A percentile compares a stretch with the other conserved stretches of the same genome.
Conservation (phyloP, 495 filamentous ascomycete genomes). For the Aspergillus biplanus region DNA sequence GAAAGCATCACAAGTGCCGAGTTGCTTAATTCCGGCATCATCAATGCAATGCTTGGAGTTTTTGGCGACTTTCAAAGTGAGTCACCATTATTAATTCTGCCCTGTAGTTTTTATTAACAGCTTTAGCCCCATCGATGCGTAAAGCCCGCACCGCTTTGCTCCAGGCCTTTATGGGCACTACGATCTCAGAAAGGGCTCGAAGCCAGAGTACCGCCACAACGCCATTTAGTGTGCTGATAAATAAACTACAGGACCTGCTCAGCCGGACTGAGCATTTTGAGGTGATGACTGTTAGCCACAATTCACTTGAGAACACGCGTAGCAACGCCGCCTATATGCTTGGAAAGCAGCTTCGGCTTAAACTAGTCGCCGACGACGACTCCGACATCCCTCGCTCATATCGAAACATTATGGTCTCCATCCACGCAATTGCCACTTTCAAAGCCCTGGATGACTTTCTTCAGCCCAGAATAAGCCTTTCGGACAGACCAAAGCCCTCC, state of each 20-base stretch:
- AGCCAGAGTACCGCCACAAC: slow-evolving; percentile 70
- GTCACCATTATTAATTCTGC: slow-evolving; percentile 14
- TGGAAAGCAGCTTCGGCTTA: slow-evolving; percentile 90
- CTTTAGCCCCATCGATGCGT: slow-evolving; percentile 34
- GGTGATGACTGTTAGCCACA: slow-evolving; percentile 92
- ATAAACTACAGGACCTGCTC: slow-evolving; percentile 93
- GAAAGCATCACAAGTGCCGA: slow-evolving; percentile 98
- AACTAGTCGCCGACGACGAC: slow-evolving; percentile 86
- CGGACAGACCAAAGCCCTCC: slow-evolving; percentile 75
- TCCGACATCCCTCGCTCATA: slow-evolving; percentile 84
- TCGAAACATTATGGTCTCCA: slow-evolving; percentile 94
- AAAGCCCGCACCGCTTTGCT: slow-evolving; percentile 81
- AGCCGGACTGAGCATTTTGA: slow-evolving; percentile 98
- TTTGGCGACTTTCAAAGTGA: slow-evolving; percentile 67
- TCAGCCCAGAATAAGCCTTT: slow-evolving; percentile 81
- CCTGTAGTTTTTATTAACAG: not conserved
- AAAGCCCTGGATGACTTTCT: slow-evolving; percentile 97
- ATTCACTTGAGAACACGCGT: slow-evolving; percentile 86
- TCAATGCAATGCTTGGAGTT: slow-evolving; percentile 78
- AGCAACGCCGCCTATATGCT: slow-evolving; percentile 95
- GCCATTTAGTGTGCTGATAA: slow-evolving; percentile 87
- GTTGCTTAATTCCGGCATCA: slow-evolving; percentile 85
- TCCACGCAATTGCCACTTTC: slow-evolving; percentile 98
- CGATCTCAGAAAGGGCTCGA: slow-evolving; percentile 62
- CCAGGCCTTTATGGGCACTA: slow-evolving; percentile 89